Percentiles rank a stretch among this genome's conserved stretches.
Evolutionary conservation across 2,329 filamentous ascomycete genomes (phyloP).

Genomic region (Penicillium olsonii): DNA sequence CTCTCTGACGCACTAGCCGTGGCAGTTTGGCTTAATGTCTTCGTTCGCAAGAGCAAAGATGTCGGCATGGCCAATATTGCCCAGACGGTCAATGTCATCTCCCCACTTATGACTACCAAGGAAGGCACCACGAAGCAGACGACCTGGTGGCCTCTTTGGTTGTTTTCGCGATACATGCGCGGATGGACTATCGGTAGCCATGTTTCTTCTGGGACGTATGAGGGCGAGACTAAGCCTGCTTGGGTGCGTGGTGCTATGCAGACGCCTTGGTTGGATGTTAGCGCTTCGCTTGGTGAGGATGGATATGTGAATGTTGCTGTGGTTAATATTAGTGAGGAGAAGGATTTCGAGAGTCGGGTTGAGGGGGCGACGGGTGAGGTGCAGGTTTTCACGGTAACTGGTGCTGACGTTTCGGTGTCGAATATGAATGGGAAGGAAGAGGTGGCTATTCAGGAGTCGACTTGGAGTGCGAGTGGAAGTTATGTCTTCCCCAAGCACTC

Average conservation of each 20-base stretch:
- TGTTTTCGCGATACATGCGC: conserved; percentile 73
- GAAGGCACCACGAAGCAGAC: conserved; percentile 68
- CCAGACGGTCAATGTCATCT: conserved; percentile 76
- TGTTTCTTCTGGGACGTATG: conserved; percentile 64
- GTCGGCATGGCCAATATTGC: conserved; percentile 79
- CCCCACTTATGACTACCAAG: conserved; percentile 70
- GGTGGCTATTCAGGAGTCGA: conserved; percentile 61
- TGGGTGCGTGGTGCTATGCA: conserved; percentile 55
- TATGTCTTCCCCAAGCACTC: conserved; percentile 71
- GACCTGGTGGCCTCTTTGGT: conserved; percentile 72
- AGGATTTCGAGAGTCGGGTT: conserved; percentile 62
- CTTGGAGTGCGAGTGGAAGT: conserved; percentile 63
- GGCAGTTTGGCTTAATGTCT: conserved; percentile 73
- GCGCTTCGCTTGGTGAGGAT: conserved; percentile 48
- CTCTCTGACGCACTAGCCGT: conserved; percentile 76
- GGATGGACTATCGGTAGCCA: conserved; percentile 69
- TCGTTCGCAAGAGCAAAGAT: conserved; percentile 69
- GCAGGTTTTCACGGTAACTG: conserved; percentile 64
- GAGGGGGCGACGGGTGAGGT: conserved; percentile 57
- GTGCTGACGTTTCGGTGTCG: conserved; percentile 56
- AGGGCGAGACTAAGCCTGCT: conserved; percentile 52
- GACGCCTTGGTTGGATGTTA: conserved; percentile 60
- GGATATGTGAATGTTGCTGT: conserved; percentile 68
- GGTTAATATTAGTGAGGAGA: conserved; percentile 68
- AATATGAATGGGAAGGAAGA: conserved; percentile 66